phyloP scores from a whole-genome alignment of 192 early-diverging fungal genomes.

The Lobosporangium transversale region DNA sequence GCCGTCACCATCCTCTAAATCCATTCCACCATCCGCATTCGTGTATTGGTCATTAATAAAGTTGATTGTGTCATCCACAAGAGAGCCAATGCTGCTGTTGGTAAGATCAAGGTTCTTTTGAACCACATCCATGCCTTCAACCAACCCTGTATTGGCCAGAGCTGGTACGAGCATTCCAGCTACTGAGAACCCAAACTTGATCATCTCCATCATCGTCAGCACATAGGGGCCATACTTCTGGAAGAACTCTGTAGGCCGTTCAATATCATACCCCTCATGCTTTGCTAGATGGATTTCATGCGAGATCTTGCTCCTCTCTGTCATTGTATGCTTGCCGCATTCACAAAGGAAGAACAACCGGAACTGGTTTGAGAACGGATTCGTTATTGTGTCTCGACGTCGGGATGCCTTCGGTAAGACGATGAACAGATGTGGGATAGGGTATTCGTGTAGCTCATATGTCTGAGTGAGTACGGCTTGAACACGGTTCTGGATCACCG shows the following conservation, averaged over 20 bases:
- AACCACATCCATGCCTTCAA: neutral
- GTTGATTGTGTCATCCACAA: slow-evolving; percentile 5
- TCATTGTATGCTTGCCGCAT: slow-evolving; percentile 14
- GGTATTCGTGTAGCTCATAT: slow-evolving; percentile 25
- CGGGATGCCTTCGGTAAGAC: slow-evolving; percentile 3
- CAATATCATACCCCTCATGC: slow-evolving; percentile 17
- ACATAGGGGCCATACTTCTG: slow-evolving; percentile 21
- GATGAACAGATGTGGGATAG: slow-evolving; percentile 18
- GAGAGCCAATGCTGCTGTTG: neutral
- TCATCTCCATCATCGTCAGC: slow-evolving; percentile 14
- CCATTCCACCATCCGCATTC: neutral
- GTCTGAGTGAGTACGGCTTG: slow-evolving; percentile 19
- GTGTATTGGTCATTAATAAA: neutral
- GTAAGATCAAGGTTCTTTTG: neutral
- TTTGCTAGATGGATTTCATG: slow-evolving; percentile 14
- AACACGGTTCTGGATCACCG: slow-evolving; percentile 7
- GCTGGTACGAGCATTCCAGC: slow-evolving; percentile 3
- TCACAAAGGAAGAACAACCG: slow-evolving; percentile 19
- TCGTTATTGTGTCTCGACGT: neutral
- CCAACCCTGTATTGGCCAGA: neutral
- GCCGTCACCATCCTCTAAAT: neutral
- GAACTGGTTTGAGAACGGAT: neutral
- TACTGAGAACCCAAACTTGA: slow-evolving; percentile 7
- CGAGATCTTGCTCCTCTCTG: no score
- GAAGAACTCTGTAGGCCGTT: slow-evolving; percentile 18